Evolutionary conservation across 1,284 basidiomycete species (phyloP).

Genomic region (Stereum hirsutum): DNA sequence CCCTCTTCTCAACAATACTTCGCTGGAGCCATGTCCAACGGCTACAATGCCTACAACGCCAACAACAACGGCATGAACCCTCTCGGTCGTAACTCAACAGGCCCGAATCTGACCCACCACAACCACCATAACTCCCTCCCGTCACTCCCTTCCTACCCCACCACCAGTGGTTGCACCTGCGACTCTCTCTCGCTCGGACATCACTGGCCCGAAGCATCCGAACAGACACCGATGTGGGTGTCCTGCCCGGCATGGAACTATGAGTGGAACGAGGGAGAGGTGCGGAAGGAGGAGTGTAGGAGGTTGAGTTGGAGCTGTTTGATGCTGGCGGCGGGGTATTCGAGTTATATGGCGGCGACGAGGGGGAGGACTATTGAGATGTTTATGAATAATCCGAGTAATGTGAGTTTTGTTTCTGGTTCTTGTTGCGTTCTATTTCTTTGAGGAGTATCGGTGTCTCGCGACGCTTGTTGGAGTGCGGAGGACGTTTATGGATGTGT

Average conservation of each 20-base stretch:
- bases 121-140: no score
- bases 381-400: slow-evolving; percentile 55
- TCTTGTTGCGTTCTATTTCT: not conserved
- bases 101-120: no score
- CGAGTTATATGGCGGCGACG: slow-evolving; percentile 45
- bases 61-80: no score
- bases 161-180: slow-evolving; percentile 51
- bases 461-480: no score
- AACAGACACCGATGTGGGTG: slow-evolving; percentile 54
- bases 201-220: slow-evolving; percentile 36
- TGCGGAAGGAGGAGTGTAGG: slow-evolving; percentile 63
- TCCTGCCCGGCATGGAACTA: slow-evolving; percentile 55
- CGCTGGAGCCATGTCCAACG: no score
- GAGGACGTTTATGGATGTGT: no score
- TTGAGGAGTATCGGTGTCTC: no score
- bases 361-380: slow-evolving; percentile 33
- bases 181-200: slow-evolving; percentile 39
- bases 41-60: no score
- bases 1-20: no score
- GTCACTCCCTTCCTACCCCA: no score
- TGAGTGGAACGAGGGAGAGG: slow-evolving; percentile 49
- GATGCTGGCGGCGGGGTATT: slow-evolving; percentile 52
- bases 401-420: slow-evolving; percentile 34
- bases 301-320: slow-evolving; percentile 64
- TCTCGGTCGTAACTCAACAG: no score